Evolutionary conservation across 306 rosid species (phyloP).

Genomic region (Vicia faba): DNA sequence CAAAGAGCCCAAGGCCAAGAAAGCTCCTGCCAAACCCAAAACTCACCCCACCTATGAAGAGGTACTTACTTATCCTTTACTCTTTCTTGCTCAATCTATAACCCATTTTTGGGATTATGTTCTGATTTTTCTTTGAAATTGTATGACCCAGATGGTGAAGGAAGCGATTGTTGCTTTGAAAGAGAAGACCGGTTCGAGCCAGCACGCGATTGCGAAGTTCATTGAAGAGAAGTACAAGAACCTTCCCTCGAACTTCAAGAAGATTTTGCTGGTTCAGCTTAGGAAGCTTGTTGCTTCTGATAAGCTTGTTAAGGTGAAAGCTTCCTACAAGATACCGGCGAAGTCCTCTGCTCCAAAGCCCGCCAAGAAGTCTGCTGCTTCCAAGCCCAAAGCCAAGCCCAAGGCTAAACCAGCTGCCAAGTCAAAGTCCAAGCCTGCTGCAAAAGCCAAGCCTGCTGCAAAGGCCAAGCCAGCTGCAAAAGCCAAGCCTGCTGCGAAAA

Average conservation of each 20-base stretch:
- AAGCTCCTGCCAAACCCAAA: conserved; percentile 53
- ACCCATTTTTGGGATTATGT: background rate
- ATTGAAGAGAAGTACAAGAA: conserved; percentile 77
- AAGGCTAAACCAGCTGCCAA: background rate
- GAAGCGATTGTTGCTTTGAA: conserved; percentile 72
- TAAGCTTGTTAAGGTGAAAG: conserved; percentile 66
- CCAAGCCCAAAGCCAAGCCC: background rate
- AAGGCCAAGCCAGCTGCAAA: conserved; percentile 49
- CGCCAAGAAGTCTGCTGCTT: conserved; percentile 41
- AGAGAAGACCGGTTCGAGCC: conserved; percentile 80
- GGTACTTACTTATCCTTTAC: conserved; percentile 42
- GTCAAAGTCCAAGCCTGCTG: background rate
- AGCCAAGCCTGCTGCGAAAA: conserved; percentile 53
- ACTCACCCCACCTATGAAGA: conserved; percentile 84
- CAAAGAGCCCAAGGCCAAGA: conserved; percentile 59
- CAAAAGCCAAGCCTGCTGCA: conserved; percentile 12
- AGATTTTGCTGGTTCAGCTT: conserved; percentile 61
- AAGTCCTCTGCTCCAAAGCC: conserved; percentile 31
- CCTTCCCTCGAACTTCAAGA: conserved; percentile 69
- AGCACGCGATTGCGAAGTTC: conserved; percentile 73
- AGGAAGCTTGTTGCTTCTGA: conserved; percentile 77
- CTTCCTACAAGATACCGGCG: conserved; percentile 61
- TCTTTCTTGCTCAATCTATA: too few relatives aligned
- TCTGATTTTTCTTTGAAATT: background rate
- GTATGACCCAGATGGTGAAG: conserved; percentile 66